Evolutionary conservation across 2,329 filamentous ascomycete genomes (phyloP).

Genomic region (Fusarium nanum): DNA sequence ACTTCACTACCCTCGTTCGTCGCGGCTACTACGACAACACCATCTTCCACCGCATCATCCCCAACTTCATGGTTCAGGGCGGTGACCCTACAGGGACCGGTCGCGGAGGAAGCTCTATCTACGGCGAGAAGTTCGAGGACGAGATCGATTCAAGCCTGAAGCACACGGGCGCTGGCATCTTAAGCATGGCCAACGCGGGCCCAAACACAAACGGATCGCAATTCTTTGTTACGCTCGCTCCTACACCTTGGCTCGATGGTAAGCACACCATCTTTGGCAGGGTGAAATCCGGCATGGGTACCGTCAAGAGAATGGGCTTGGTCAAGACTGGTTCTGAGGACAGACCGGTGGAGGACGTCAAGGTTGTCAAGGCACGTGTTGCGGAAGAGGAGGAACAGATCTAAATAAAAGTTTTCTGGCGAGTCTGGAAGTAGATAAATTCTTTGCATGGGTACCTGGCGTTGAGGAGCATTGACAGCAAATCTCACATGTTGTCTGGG

Average conservation of each 20-base stretch:
- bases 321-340: constrained; percentile 88
- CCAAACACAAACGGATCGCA: constrained; percentile 94
- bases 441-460: constrained; percentile 28
- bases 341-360: constrained; percentile 82
- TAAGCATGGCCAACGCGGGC: constrained; percentile 96
- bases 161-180: constrained; percentile 91
- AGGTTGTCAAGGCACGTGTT: constrained; percentile 78
- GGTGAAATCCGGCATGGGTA: constrained; percentile 82
- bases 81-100: constrained; percentile 96
- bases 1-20: constrained; percentile 83
- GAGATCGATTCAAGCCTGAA: constrained; percentile 84
- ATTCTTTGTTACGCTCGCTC: constrained; percentile 95
- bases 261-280: constrained; percentile 98
- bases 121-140: constrained; percentile 93
- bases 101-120: constrained; percentile 88
- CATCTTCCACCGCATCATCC: constrained; percentile 93
- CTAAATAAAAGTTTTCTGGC: constrained; percentile 10
- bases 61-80: constrained; percentile 95
- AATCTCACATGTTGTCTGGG: constrained; percentile 2
- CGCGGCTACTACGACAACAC: constrained; percentile 90
- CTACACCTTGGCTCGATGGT: constrained; percentile 95
- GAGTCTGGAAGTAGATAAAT: constrained; percentile 7
- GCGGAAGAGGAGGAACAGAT: constrained; percentile 66
- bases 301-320: constrained; percentile 89
- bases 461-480: constrained; percentile 33